Conservation (phyloP, 306 rosid species). For the Begonia loranthoides region DNA sequence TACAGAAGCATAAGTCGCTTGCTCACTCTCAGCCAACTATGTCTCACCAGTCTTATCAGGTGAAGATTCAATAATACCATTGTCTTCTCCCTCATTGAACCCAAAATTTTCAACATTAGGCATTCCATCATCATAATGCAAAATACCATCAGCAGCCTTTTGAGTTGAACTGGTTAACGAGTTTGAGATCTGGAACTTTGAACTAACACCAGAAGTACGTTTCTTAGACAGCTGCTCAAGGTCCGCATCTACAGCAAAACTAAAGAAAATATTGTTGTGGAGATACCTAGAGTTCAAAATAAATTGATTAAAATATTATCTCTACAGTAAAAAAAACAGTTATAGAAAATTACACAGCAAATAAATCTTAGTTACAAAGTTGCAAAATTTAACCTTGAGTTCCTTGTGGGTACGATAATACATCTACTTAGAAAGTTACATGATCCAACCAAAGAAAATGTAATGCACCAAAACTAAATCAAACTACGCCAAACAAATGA, state of each 20-base stretch:
- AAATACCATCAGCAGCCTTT: conserved; percentile 22
- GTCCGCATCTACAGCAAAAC: conserved; percentile 97
- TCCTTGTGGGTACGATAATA: too few species aligned
- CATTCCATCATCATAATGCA: conserved; percentile 28
- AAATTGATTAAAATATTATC: conserved; percentile 4
- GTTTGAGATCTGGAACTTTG: conserved; percentile 20
- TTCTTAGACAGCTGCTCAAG: conserved; percentile 80
- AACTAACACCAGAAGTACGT: conserved; percentile 27
- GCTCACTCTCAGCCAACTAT: conserved; percentile 83
- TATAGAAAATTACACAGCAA: conserved; percentile 8
- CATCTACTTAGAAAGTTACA: too few species aligned
- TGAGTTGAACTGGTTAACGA: conserved; percentile 32
- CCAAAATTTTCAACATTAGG: conserved; percentile 42
- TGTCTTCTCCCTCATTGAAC: conserved; percentile 27
- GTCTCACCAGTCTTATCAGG: conserved; percentile 40
- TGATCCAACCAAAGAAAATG: too few species aligned
- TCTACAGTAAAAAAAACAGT: conserved; percentile 6
- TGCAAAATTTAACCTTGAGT: too few species aligned
- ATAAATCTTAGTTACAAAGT: too few species aligned
- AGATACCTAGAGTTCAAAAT: conserved; percentile 59
- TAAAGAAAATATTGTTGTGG: conserved; percentile 95
- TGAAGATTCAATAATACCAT: conserved; percentile 29
- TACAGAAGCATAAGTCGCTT: conserved; percentile 97
- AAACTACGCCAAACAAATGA: too few species aligned
- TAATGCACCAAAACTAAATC: too few species aligned